These are phyloP conservation scores for Rhynchosporium graminicola DNA, from an alignment of 2,329 filamentous ascomycete genomes.

Conservation along the genomic window DNA sequence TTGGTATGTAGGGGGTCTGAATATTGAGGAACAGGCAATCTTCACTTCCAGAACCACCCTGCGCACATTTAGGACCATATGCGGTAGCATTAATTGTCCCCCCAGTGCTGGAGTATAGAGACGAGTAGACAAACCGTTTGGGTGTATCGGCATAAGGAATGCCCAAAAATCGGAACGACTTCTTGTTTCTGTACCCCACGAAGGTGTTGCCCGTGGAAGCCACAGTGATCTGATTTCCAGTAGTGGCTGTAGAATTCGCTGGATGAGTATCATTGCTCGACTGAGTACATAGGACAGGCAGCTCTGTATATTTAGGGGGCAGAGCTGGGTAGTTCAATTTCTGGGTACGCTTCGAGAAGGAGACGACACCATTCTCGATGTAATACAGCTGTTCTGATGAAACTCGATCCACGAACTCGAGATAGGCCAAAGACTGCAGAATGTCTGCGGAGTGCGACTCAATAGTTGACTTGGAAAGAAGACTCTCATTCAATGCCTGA, in stretches of 20 bases:
- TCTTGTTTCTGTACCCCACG: slow-evolving; percentile 53
- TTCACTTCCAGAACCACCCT: slow-evolving; percentile 42
- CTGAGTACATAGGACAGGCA: slow-evolving; percentile 55
- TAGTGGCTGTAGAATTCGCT: slow-evolving; percentile 39
- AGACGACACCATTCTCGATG: slow-evolving; percentile 45
- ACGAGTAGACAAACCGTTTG: slow-evolving; percentile 43
- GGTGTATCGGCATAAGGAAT: slow-evolving; percentile 36
- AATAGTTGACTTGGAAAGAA: slow-evolving; percentile 46
- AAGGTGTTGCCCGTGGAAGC: slow-evolving; percentile 48
- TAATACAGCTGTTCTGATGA: slow-evolving; percentile 45
- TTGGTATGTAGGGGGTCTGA: slow-evolving; percentile 43
- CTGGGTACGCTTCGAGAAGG: slow-evolving; percentile 39
- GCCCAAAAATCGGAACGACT: slow-evolving; percentile 47
- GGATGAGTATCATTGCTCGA: slow-evolving; percentile 43
- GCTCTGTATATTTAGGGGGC: slow-evolving; percentile 35
- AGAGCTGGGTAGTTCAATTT: slow-evolving; percentile 42
- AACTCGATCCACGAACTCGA: slow-evolving; percentile 45
- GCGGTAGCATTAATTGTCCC: slow-evolving; percentile 48
- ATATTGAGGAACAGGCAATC: slow-evolving; percentile 40
- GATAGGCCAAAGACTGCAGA: slow-evolving; percentile 47
- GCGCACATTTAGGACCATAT: slow-evolving; percentile 42
- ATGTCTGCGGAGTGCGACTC: slow-evolving; percentile 49
- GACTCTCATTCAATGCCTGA: slow-evolving; percentile 48
- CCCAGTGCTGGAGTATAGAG: slow-evolving; percentile 47
- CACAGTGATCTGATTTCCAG: slow-evolving; percentile 45